phyloP scores from a whole-genome alignment of 768 basidiomycete genomes.

The Basidioascus undulatus region DNA sequence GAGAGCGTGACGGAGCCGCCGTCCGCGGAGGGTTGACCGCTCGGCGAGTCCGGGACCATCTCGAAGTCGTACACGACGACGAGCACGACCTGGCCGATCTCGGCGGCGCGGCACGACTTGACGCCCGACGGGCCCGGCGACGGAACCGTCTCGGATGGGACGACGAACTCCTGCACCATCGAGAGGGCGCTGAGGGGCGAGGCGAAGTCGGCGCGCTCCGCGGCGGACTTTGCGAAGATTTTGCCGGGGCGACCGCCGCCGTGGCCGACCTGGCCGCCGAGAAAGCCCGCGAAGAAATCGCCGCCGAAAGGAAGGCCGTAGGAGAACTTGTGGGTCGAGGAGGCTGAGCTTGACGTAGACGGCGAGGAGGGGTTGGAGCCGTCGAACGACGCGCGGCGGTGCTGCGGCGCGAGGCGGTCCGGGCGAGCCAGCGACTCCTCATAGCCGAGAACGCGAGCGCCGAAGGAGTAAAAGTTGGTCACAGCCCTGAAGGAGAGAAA shows the following conservation, averaged over 20 bases:
- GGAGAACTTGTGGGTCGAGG: slow-evolving; percentile 3
- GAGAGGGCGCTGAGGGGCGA: slow-evolving; percentile 7
- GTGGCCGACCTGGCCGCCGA: slow-evolving; percentile 1
- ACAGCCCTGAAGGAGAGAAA: slow-evolving; percentile 6
- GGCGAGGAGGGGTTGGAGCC: background rate
- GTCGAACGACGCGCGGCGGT: background rate
- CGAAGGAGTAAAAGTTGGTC: slow-evolving; percentile 10
- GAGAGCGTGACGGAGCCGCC: too few relatives aligned
- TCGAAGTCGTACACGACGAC: slow-evolving; percentile 11
- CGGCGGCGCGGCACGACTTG: slow-evolving; percentile 3
- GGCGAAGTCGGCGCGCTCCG: slow-evolving; percentile 5
- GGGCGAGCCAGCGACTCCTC: slow-evolving; percentile 1
- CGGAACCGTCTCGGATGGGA: background rate
- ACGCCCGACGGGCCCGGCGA: background rate
- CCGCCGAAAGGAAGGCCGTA: slow-evolving; percentile 9
- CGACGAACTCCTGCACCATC: slow-evolving; percentile 12
- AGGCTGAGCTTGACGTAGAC: background rate
- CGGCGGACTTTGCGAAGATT: slow-evolving; percentile 3
- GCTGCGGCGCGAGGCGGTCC: background rate
- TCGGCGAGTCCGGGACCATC: slow-evolving; percentile 1
- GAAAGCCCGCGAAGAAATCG: slow-evolving; percentile 9
- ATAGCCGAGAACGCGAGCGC: slow-evolving; percentile 5
- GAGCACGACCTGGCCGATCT: slow-evolving; percentile 11
- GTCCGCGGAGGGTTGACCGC: too few relatives aligned
- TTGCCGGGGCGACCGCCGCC: background rate